A percentile compares a stretch with the other conserved stretches of the same genome.
phyloP scores from a whole-genome alignment of 1,284 basidiomycete species.

The Agroathelia rolfsii region DNA sequence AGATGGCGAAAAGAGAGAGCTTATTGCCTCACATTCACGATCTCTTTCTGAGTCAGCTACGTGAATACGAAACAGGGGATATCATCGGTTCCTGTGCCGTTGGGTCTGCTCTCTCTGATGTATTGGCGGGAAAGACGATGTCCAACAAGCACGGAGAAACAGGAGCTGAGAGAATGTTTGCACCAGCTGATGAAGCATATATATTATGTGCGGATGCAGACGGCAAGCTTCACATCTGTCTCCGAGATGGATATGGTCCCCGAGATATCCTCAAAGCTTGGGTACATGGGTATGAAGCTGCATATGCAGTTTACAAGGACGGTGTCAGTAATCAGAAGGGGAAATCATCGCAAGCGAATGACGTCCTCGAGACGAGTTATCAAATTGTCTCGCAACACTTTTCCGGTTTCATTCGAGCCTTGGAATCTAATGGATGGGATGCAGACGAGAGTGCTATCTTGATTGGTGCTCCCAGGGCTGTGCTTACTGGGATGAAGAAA shows the following conservation, averaged over 20 bases:
- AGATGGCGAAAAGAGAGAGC: slow-evolving; percentile 25
- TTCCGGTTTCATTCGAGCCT: slow-evolving; percentile 20
- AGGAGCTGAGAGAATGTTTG: slow-evolving; percentile 9
- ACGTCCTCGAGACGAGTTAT: slow-evolving; percentile 17
- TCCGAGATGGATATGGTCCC: slow-evolving; percentile 38
- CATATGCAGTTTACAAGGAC: slow-evolving; percentile 5
- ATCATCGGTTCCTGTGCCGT: slow-evolving; percentile 33
- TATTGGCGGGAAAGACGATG: slow-evolving; percentile 14
- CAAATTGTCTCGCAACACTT: slow-evolving; percentile 18
- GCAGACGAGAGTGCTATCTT: slow-evolving; percentile 25
- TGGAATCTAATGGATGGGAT: slow-evolving; percentile 27
- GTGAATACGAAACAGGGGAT: slow-evolving; percentile 21
- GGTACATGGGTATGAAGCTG: slow-evolving; percentile 30
- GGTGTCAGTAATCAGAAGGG: slow-evolving; percentile 7
- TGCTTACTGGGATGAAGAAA: too few species aligned
- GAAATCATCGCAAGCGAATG: slow-evolving; percentile 3
- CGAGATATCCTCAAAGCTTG: slow-evolving; percentile 48
- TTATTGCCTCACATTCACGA: slow-evolving; percentile 20
- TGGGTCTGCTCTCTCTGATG: slow-evolving; percentile 28
- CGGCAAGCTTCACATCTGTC: slow-evolving; percentile 27
- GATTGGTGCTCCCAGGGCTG: slow-evolving; percentile 23
- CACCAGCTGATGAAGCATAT: slow-evolving; percentile 6
- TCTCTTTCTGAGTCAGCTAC: slow-evolving; percentile 27
- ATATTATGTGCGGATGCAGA: slow-evolving; percentile 10
- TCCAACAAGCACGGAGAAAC: slow-evolving; percentile 9